Evolutionary conservation across 1,284 basidiomycete species (phyloP), one percentile per base, ranked within the genome.

Genomic region (Pisolithus thermaeus): DNA sequence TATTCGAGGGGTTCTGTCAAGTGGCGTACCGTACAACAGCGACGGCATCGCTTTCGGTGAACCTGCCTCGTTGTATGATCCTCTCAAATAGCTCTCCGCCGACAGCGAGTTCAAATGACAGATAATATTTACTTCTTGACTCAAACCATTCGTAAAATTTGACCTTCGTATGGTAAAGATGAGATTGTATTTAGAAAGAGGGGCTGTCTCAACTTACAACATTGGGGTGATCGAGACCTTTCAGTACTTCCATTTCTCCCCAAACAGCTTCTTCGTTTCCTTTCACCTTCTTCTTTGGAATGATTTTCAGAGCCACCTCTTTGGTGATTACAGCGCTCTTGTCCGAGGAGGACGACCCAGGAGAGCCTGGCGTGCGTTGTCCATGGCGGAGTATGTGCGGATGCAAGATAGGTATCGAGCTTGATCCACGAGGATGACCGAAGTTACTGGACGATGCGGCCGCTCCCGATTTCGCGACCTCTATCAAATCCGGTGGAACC

Each of bases 81-180:
- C 91, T 79, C 50, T 92, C 87, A 64, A 97, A 97, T 3, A 95
- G 77, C 63, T 94, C 92, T 39, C 93, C 93, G 18, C 94, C 93
- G 3, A 83, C 78, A 0, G 93, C 94, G 7, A 96, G 84, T 68
- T 97, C 92, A 61, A 97, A 97, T 0, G 88, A 81, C 35, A 97
- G 81, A 64, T 93, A 97, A 68, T 92, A 95, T 67, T 94, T 96
- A 36, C 85, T 80, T 51, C 92, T 76, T 16, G 89, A 92, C 65
- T 97, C 94, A 66, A 97, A 97, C 81, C 85, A 91, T 66, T 94
- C 92, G 66, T 87, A 92, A 62, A 94, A 91, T 65, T 92, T 92
- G 60, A 96, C 91, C 88, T 87, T 25, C 14, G 30, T 36, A 30
- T 25, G 27, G 25, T 4, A n/a, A 25, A 27, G 38, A 7, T 9